Base-by-base conservation (phyloP, 345 rosid genomes). In the Barbarea vulgaris region DNA sequence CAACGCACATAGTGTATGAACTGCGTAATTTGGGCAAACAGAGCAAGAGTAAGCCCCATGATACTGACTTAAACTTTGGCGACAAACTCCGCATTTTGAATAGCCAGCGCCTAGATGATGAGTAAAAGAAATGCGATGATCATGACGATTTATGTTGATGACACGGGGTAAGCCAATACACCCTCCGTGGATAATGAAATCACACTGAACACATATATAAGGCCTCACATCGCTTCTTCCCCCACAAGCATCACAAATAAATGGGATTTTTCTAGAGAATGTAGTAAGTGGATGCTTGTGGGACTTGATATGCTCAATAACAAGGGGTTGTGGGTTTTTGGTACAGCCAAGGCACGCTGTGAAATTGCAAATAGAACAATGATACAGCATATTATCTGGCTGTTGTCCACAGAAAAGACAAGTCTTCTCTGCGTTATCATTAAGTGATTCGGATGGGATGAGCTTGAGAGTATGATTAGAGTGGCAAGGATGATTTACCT, bases 401-500 rank as follows among this genome's bases (percentile, higher is more conserved):
- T n/a, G n/a, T n/a, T n/a, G n/a, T n/a, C n/a, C n/a, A n/a, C n/a
- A 66, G 6, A 50, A 8, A 30, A 4, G 4, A 31, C 70, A 66
- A 12, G 0, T 2, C 2, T 19, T 50, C 4, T 13, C 56, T 1
- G 18, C 58, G 13, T 31, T 21, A 28, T 2, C 1, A 33, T 7
- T 5, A 4, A 63, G 37, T 44, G 53, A 1, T 0, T 15, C n/a
- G 31, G 9, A 6, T 15, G 58, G 9, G 28, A 22, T 33, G 2
- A 58, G 2, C 1, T 46, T 62, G 28, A 72, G 62, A 64, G 53
- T 21, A 3, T 63, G 77, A 41, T 0, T 13, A 52, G 54, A 24
- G 18, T 72, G 69, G 13, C 41, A 72, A 72, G 53, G 37, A 51
- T 72, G 61, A 5, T 25, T 63, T 50, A 72, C 4, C 53, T 72